A percentile compares a stretch with the other conserved stretches of the same genome.
Conservation (phyloP, 768 basidiomycete species). For the Hypholoma sublateritium region DNA sequence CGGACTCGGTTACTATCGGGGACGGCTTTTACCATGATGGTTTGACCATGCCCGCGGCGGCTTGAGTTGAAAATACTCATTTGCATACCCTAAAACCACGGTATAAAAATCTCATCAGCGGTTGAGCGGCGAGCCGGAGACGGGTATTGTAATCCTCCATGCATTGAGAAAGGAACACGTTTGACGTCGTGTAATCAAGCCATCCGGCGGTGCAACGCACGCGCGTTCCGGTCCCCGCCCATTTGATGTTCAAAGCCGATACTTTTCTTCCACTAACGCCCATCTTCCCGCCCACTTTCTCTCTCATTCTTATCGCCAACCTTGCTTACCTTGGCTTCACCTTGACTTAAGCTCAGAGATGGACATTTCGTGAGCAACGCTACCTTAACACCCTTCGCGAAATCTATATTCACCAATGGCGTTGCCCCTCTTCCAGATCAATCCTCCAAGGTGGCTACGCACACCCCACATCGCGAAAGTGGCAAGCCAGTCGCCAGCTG, state of each 20-base stretch:
- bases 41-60: too few relatives aligned
- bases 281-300: neutral
- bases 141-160: neutral
- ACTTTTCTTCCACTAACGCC: neutral
- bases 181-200: slow-evolving; percentile 16
- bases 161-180: slow-evolving; percentile 18
- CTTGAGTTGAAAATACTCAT: too few relatives aligned
- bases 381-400: too few relatives aligned
- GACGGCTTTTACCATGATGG: neutral
- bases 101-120: neutral
- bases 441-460: slow-evolving; percentile 92
- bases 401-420: neutral
- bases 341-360: neutral
- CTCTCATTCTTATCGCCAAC: neutral
- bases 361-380: slow-evolving; percentile 19
- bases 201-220: neutral
- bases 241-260: neutral
- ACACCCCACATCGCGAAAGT: slow-evolving; percentile 84
- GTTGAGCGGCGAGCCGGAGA: neutral
- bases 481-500: slow-evolving; percentile 80
- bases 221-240: neutral
- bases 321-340: neutral
- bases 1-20: neutral
- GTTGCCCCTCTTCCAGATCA: slow-evolving; percentile 40
- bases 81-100: neutral